A percentile compares a stretch with the other conserved stretches of the same genome.
Evolutionary conservation across 2,329 filamentous ascomycete species (phyloP).

Genomic region (Alternaria rosae): DNA sequence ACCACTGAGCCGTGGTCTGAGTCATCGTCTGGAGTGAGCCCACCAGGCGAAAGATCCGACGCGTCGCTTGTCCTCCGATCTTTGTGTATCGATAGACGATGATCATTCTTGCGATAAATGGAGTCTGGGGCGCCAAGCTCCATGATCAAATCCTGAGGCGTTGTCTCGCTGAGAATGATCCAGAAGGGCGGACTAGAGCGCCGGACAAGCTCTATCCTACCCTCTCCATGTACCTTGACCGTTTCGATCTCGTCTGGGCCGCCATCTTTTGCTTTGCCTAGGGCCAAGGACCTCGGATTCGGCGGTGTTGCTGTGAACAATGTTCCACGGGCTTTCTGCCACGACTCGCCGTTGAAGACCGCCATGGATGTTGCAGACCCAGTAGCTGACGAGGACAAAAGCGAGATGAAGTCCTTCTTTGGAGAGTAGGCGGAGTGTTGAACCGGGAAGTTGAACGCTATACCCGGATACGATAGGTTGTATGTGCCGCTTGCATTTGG

Average conservation of each 20-base stretch:
- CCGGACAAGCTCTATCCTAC: constrained; percentile 78
- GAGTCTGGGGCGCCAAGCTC: constrained; percentile 93
- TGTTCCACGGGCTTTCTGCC: constrained; percentile 79
- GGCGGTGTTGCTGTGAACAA: constrained; percentile 79
- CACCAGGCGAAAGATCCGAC: constrained; percentile 42
- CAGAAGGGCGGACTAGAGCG: constrained; percentile 71
- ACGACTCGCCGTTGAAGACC: constrained; percentile 88
- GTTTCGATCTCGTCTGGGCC: constrained; percentile 90
- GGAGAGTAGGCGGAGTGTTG: constrained; percentile 76
- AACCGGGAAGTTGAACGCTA: constrained; percentile 90
- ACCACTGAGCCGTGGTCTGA: constrained; percentile 45
- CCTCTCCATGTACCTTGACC: constrained; percentile 78
- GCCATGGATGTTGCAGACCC: constrained; percentile 85
- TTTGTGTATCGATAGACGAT: constrained; percentile 82
- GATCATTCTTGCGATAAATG: constrained; percentile 90
- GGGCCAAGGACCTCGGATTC: constrained; percentile 73
- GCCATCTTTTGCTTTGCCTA: constrained; percentile 74
- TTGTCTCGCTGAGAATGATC: constrained; percentile 83
- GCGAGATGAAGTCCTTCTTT: constrained; percentile 80
- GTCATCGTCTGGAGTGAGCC: constrained; percentile 43
- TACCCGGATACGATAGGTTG: constrained; percentile 90
- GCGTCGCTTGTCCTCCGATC: constrained; percentile 47
- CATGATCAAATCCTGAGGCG: constrained; percentile 87
- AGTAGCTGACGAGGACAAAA: constrained; percentile 80
- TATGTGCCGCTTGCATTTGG: constrained; percentile 73